These are phyloP conservation scores for Syncephalastrum sp. DNA, from an alignment of 371 early-diverging fungal genomes.

Conservation along the genomic window DNA sequence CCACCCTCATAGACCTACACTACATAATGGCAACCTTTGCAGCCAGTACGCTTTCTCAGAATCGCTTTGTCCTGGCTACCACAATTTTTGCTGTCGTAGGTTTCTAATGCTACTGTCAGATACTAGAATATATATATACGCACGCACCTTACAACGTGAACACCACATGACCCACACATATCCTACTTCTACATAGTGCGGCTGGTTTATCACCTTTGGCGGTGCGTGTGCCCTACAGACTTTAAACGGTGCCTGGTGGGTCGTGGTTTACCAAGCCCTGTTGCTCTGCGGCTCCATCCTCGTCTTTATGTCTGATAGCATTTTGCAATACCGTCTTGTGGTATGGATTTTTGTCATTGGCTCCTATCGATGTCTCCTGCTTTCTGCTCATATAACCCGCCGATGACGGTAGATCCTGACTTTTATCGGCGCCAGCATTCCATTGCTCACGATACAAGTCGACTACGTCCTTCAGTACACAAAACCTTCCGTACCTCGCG, in stretches of 20 bases:
- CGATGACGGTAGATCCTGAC: constrained; percentile 27
- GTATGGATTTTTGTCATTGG: constrained; percentile 15
- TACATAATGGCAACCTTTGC: constrained; percentile 13
- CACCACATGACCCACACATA: neutral
- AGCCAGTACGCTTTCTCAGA: constrained; percentile 19
- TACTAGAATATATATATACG: no score
- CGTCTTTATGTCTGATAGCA: constrained; percentile 23
- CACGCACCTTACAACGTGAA: no score
- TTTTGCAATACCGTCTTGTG: constrained; percentile 31
- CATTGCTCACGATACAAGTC: constrained; percentile 39
- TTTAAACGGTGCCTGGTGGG: constrained; percentile 49
- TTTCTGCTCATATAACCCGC: constrained; percentile 1
- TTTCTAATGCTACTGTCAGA: neutral
- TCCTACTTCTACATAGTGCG: constrained; percentile 18
- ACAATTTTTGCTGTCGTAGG: constrained; percentile 31
- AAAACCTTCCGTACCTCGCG: constrained; percentile 19
- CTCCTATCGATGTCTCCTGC: neutral
- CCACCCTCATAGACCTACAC: constrained; percentile 5
- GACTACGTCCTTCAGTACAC: constrained; percentile 41
- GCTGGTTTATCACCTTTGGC: constrained; percentile 34
- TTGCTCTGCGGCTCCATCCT: constrained; percentile 20
- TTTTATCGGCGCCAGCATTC: constrained; percentile 40
- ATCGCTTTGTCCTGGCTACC: constrained; percentile 28
- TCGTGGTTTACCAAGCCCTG: constrained; percentile 34
- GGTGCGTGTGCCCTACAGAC: constrained; percentile 37